A percentile compares a stretch with the other conserved stretches of the same genome.
Evolutionary conservation across 352 stramenopile genomes (phyloP).

Genomic region (Blastocystis sp.): DNA sequence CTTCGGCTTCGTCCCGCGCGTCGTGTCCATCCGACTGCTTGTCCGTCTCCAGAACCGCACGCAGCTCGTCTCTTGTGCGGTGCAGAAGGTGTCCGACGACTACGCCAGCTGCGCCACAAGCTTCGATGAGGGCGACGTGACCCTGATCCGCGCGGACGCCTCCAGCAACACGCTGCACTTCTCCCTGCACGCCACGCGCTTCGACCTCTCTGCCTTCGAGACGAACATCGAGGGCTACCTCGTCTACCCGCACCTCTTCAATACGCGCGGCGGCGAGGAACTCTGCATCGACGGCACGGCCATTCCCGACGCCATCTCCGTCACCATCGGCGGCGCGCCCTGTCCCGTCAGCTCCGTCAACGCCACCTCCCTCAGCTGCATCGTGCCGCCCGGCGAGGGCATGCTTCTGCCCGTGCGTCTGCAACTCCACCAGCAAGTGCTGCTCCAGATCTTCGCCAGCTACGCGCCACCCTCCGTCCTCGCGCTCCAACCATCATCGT

Average conservation of each 20-base stretch:
- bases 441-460: slow-evolving; percentile 24
- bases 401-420: slow-evolving; percentile 3
- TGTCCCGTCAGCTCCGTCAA: slow-evolving; percentile 12
- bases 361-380: slow-evolving; percentile 14
- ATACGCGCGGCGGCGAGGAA: neutral
- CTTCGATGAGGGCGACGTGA: neutral
- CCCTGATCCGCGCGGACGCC: neutral
- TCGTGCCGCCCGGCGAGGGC: slow-evolving; percentile 21
- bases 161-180: slow-evolving; percentile 7
- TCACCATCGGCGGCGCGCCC: neutral
- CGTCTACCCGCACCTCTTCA: slow-evolving; percentile 19
- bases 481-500: neutral
- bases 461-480: neutral
- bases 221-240: slow-evolving; percentile 40
- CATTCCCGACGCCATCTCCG: neutral
- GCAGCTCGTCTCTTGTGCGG: neutral
- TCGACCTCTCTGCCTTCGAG: neutral
- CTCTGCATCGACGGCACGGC: neutral
- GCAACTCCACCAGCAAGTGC: neutral
- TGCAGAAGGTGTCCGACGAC: neutral
- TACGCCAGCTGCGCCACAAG: slow-evolving; percentile 4
- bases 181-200: neutral
- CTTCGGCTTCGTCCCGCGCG: slow-evolving; percentile 7
- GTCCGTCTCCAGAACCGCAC: neutral
- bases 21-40: neutral